phyloP scores from a whole-genome alignment of 108 stramenopile species.

The Pseudonitzschia multistriata region DNA sequence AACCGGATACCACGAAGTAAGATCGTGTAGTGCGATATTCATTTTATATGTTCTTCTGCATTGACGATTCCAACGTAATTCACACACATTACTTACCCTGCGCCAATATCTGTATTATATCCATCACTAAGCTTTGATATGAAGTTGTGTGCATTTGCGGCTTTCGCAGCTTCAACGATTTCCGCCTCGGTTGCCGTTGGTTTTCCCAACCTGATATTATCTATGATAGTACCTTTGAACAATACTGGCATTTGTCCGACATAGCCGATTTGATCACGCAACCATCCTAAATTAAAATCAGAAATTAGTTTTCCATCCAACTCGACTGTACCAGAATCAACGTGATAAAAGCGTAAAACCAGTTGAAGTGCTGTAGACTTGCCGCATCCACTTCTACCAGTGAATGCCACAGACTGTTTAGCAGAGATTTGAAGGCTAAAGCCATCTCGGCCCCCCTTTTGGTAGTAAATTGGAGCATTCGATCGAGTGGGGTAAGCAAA shows the following conservation, averaged over 20 bases:
- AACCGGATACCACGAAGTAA: no score
- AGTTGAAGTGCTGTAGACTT: constrained; percentile 86
- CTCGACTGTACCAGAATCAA: constrained; percentile 64
- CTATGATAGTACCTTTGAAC: constrained; percentile 82
- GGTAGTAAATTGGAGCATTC: constrained; percentile 52
- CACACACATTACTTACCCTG: constrained; percentile 50
- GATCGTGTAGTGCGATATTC: no score
- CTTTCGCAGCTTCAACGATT: constrained; percentile 74
- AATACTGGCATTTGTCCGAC: constrained; percentile 90
- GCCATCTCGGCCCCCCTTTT: constrained; percentile 20
- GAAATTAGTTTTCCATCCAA: constrained; percentile 82
- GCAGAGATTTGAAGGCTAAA: constrained; percentile 68
- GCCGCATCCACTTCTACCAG: constrained; percentile 78
- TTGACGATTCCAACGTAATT: not conserved
- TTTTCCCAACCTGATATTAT: constrained; percentile 66
- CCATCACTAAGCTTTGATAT: constrained; percentile 69
- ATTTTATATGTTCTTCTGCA: not conserved
- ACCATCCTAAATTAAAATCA: constrained; percentile 58
- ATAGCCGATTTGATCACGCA: constrained; percentile 74
- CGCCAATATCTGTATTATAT: constrained; percentile 89
- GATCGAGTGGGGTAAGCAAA: constrained; percentile 94
- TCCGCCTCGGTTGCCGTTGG: constrained; percentile 47
- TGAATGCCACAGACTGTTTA: constrained; percentile 88
- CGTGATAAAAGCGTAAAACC: constrained; percentile 92
- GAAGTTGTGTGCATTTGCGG: constrained; percentile 91